Evolutionary conservation across 2,329 filamentous ascomycete species (phyloP).

Genomic region (Tolypocladium tropicale): DNA sequence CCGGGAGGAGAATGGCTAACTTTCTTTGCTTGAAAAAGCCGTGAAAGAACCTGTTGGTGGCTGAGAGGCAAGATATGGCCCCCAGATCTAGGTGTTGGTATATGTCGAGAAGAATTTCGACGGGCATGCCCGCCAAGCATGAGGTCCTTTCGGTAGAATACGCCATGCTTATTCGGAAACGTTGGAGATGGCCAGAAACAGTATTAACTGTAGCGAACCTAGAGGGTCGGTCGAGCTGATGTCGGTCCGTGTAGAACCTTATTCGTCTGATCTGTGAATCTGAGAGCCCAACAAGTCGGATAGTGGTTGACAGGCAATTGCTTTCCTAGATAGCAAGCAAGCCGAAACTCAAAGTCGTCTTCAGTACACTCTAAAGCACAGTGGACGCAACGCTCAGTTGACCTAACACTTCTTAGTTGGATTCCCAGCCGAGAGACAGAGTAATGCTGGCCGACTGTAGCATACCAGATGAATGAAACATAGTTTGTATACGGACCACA

Average conservation of each 20-base stretch:
- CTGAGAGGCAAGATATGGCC: constrained; percentile 28
- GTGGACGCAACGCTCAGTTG: neutral
- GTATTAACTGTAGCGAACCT: neutral
- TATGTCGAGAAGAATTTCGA: constrained; percentile 38
- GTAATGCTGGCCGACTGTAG: neutral
- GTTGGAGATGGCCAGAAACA: neutral
- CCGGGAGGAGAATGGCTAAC: constrained; percentile 28
- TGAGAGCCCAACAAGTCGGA: neutral
- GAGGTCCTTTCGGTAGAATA: constrained; percentile 4
- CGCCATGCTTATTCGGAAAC: constrained; percentile 9
- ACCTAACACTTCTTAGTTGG: neutral
- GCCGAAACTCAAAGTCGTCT: neutral
- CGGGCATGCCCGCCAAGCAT: constrained; percentile 24
- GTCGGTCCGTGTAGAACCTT: neutral
- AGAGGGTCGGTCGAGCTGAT: neutral
- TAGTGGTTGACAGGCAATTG: neutral
- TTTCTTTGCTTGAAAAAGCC: constrained; percentile 31
- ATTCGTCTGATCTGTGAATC: neutral
- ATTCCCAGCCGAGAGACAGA: neutral
- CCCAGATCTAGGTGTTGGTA: constrained; percentile 32
- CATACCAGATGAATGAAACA: neutral
- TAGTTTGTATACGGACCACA: neutral
- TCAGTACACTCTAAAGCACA: neutral
- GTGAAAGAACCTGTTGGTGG: constrained; percentile 25
- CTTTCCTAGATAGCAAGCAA: neutral